Evolutionary conservation across 2,329 filamentous ascomycete genomes (phyloP), one percentile per base, ranked within the genome.

Genomic region (Calcarisporium arbuscula): DNA sequence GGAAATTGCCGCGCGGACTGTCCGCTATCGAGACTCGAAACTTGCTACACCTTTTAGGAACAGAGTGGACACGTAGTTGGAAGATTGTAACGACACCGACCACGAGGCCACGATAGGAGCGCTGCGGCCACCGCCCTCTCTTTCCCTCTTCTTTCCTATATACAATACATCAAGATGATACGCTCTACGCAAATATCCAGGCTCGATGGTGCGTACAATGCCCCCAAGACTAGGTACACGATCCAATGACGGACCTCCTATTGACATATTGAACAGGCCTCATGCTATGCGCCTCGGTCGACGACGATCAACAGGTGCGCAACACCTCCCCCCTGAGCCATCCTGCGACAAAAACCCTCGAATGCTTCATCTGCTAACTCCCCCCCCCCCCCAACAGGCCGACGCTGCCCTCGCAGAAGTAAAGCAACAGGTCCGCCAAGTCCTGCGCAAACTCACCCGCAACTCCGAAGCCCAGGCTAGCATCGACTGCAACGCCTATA

Each of bases 151-250:
- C 38, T 28, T n/a, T 20, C 32, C 11, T 26, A 28, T 32, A 30
- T 38, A 30, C 36, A 17, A 30, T 25, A 19, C 34, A 28, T 26
- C 46, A 60, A 48, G 18, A 92, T 90, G 88, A 90, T 95, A 53
- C 79, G 77, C 60, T 92, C 89, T 52, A 98, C 90, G 34, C 86
- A 95, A 66, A 95, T 98, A 66, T 83, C 87, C 46, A 77, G 92
- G 62, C 76, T 96, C 33, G 92, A 96, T 65, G 90, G 88, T 92
- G 56, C 39, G 50, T 42, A 20, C 25, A n/a, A n/a, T n/a, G 9
- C 8, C 30, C 19, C 28, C 28, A 29, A 4, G 28, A n/a, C 17
- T 15, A 18, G 6, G 6, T 18, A 11, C 14, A 12, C 14, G 11
- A 30, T 7, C 28, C 28, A 18, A 18, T 6, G 28, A 29, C 28